phyloP scores from a whole-genome alignment of 305 asterid species.

The Solanum chacoense region DNA sequence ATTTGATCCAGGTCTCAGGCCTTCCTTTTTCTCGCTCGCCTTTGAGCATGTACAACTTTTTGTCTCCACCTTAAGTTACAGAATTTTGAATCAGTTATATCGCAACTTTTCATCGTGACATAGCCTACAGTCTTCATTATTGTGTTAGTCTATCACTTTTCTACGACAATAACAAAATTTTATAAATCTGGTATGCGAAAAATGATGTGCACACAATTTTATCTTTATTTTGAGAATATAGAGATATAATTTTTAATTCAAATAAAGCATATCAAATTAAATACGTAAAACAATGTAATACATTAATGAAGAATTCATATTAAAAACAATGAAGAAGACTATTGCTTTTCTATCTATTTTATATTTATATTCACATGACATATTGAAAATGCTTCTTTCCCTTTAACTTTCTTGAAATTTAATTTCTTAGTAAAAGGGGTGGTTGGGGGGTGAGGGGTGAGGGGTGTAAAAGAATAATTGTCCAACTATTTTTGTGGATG shows the following conservation, averaged over 20 bases:
- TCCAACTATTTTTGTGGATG: not conserved
- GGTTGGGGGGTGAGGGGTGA: not conserved
- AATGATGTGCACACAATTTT: not conserved
- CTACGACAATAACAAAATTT: not conserved
- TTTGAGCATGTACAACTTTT: too few relatives aligned
- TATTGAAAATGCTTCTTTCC: not conserved
- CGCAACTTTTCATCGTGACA: not conserved
- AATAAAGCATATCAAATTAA: not conserved
- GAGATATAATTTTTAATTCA: not conserved
- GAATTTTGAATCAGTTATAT: not conserved
- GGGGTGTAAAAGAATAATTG: not conserved
- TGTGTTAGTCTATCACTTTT: not conserved
- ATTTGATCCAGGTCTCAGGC: too few relatives aligned
- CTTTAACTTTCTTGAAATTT: not conserved
- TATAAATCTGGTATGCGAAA: not conserved
- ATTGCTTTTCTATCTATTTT: not conserved
- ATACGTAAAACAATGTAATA: not conserved
- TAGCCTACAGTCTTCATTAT: not conserved
- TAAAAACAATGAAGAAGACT: not conserved
- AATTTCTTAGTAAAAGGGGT: not conserved
- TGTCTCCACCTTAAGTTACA: not conserved
- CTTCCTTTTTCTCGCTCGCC: too few relatives aligned
- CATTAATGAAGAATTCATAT: not conserved
- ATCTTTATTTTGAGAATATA: not conserved
- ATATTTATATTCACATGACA: not conserved